Evolutionary conservation across 192 early-diverging fungal genomes (phyloP).

Genomic region (Mortierella alpina): DNA sequence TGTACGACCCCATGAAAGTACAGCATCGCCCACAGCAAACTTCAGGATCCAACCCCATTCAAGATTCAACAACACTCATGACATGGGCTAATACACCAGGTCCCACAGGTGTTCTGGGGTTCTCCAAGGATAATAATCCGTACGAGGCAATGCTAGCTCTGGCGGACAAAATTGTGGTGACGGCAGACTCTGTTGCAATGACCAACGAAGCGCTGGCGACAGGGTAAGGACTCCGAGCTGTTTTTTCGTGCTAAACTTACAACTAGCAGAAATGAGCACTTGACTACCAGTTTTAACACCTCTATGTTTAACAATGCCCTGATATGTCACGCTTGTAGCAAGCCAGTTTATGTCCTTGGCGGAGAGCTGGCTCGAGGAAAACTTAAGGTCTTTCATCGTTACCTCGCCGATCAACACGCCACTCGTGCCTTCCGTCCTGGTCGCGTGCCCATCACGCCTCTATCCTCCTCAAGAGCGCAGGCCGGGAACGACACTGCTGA

Average conservation of each 20-base stretch:
- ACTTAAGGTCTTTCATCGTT: conserved; percentile 46
- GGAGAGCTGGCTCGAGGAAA: conserved; percentile 42
- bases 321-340: conserved; percentile 14
- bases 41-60: background rate
- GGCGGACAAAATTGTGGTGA: conserved; percentile 50
- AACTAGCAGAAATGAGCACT: background rate
- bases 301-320: conserved; percentile 2
- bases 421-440: conserved; percentile 51
- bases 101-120: conserved; percentile 9
- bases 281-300: background rate
- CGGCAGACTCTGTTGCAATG: conserved; percentile 48
- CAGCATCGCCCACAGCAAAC: background rate
- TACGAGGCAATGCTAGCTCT: conserved; percentile 45
- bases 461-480: background rate
- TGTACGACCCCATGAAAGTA: conserved; percentile 28
- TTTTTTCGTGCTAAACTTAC: background rate
- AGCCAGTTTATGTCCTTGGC: conserved; percentile 44
- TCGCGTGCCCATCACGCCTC: conserved; percentile 18
- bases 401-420: conserved; percentile 16
- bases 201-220: conserved; percentile 49
- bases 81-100: conserved; percentile 13
- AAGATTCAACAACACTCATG: background rate
- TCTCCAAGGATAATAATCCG: conserved; percentile 6
- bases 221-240: conserved; percentile 16
- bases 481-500: conserved; percentile 21